Conservation (phyloP, 2,329 filamentous ascomycete species). For the Aspergillus clavatus region DNA sequence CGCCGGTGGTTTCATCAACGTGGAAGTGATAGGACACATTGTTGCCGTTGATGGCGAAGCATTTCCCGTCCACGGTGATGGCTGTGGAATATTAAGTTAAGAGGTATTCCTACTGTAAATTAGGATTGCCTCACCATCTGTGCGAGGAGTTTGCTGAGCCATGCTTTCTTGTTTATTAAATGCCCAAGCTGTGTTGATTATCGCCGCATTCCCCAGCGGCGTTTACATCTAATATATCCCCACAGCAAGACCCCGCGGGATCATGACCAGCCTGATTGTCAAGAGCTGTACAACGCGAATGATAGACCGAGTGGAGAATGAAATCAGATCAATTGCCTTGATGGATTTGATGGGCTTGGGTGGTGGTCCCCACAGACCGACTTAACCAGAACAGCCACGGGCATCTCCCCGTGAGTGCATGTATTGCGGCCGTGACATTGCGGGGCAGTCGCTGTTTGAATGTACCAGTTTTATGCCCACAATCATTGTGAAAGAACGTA, state of each 20-base stretch:
- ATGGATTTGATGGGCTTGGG: too few species aligned
- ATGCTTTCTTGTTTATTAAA: neutral
- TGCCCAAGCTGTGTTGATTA: too few species aligned
- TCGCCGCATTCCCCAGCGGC: too few species aligned
- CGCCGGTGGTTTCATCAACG: constrained; percentile 52
- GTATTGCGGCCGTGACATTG: too few species aligned
- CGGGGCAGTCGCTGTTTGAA: too few species aligned
- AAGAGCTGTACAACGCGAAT: too few species aligned
- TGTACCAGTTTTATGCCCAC: too few species aligned
- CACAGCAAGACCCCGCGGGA: neutral
- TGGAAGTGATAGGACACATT: constrained; percentile 61
- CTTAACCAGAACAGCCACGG: neutral
- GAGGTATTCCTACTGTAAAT: too few species aligned
- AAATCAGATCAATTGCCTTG: too few species aligned
- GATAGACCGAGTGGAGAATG: too few species aligned
- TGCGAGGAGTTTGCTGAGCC: neutral
- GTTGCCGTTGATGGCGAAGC: constrained; percentile 54
- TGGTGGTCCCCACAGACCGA: neutral
- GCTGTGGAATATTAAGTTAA: constrained; percentile 30
- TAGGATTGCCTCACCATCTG: neutral
- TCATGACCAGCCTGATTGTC: too few species aligned
- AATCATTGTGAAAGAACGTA: too few species aligned
- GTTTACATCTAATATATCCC: neutral
- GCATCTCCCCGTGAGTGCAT: neutral
- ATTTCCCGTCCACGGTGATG: constrained; percentile 51